A percentile compares a stretch with the other conserved stretches of the same genome.
Evolutionary conservation across 768 basidiomycete species (phyloP).

Genomic region (Auricularia auricula-judae): DNA sequence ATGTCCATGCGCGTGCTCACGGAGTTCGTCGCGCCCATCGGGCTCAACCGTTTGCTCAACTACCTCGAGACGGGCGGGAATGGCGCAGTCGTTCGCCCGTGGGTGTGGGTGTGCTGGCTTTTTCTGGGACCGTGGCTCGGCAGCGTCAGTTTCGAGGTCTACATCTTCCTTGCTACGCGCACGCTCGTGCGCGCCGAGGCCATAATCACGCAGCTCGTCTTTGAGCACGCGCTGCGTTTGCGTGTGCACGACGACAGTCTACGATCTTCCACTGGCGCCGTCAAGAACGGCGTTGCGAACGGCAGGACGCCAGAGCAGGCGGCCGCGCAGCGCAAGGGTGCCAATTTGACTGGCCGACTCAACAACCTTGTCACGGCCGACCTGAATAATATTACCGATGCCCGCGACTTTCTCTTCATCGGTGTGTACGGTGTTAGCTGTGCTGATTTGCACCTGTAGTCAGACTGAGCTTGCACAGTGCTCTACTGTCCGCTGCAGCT

Average conservation of each 20-base stretch:
- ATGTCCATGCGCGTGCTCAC: not conserved
- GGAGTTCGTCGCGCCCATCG: not conserved
- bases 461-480: not conserved
- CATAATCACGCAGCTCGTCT: constrained; percentile 27
- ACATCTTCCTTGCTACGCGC: constrained; percentile 7
- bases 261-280: not conserved
- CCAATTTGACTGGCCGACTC: constrained; percentile 26
- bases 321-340: constrained; percentile 1
- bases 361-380: constrained; percentile 28
- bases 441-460: not conserved
- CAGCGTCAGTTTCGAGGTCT: constrained; percentile 19
- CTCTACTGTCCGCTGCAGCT: constrained; percentile 14
- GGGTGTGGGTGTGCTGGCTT: constrained; percentile 28
- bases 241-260: constrained; percentile 22
- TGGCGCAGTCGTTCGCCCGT: constrained; percentile 28
- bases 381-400: constrained; percentile 24
- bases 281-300: not conserved
- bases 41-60: constrained; percentile 1
- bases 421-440: constrained; percentile 12
- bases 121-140: constrained; percentile 13
- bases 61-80: constrained; percentile 29
- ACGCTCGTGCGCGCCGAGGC: constrained; percentile 23
- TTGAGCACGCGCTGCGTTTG: constrained; percentile 26
- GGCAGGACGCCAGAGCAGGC: not conserved
- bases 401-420: constrained; percentile 22